Evolutionary conservation across 148 eudicot species (phyloP).

Genomic region (Chenopodium formosanum): DNA sequence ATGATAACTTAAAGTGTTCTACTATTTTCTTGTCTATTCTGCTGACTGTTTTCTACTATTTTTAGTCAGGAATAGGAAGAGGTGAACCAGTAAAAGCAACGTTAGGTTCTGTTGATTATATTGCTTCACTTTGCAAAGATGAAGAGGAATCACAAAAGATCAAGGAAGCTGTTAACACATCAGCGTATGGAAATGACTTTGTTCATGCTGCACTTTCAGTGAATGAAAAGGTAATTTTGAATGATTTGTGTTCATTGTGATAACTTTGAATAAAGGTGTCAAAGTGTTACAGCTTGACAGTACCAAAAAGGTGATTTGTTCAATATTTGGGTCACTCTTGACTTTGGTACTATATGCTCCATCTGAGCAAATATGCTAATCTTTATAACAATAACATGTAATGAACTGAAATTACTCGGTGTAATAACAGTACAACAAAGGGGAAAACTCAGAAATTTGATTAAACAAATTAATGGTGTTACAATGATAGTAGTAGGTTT

Average conservation of each 20-base stretch:
- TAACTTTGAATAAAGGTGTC: not conserved
- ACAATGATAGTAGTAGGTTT: too few relatives aligned
- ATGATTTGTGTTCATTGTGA: constrained; percentile 3
- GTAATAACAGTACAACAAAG: too few relatives aligned
- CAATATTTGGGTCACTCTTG: not conserved
- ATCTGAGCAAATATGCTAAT: not conserved
- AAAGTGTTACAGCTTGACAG: not conserved
- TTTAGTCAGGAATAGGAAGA: constrained; percentile 84
- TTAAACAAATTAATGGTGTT: too few relatives aligned
- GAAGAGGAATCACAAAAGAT: constrained; percentile 71
- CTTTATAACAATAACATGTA: too few relatives aligned
- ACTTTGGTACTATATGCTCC: not conserved
- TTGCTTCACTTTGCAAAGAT: constrained; percentile 68
- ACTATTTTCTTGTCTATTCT: constrained; percentile 9
- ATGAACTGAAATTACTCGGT: too few relatives aligned
- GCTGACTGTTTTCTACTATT: constrained; percentile 19
- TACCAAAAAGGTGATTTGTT: not conserved
- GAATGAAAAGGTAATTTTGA: constrained; percentile 63
- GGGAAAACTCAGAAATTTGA: too few relatives aligned
- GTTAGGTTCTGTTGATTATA: constrained; percentile 89
- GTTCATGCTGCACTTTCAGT: constrained; percentile 92
- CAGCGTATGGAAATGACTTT: constrained; percentile 73
- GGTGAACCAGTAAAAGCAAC: constrained; percentile 72
- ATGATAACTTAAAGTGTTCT: not conserved
- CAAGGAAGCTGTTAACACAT: constrained; percentile 68